Conservation (phyloP, 169 alveolate genomes). For the Plasmodium inui region DNA sequence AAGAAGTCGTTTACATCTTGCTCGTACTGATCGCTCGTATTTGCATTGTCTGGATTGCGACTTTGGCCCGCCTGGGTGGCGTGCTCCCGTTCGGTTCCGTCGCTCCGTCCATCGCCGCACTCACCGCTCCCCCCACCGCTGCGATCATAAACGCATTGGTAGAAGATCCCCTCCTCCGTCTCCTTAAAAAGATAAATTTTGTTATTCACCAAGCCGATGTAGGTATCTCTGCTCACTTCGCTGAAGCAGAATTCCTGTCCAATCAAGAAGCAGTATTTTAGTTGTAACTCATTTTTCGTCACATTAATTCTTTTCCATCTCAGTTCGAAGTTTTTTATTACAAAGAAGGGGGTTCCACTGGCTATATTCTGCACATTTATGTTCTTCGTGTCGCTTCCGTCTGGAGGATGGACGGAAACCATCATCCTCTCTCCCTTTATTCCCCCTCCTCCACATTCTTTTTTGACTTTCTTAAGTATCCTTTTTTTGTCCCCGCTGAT, state of each 20-base stretch:
- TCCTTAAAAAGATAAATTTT: constrained; percentile 61
- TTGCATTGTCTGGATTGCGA: background rate
- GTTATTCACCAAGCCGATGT: constrained; percentile 56
- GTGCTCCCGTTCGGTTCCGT: background rate
- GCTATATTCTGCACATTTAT: background rate
- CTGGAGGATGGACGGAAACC: background rate
- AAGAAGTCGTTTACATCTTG: constrained; percentile 42
- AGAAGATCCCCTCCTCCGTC: constrained; percentile 15
- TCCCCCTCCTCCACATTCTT: background rate
- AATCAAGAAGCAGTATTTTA: constrained; percentile 51
- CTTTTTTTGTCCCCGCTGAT: background rate
- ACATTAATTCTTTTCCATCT: constrained; percentile 39
- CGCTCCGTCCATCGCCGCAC: too few relatives aligned
- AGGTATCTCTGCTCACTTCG: constrained; percentile 12
- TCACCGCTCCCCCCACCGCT: too few relatives aligned
- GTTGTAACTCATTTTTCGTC: constrained; percentile 37
- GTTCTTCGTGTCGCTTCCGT: background rate
- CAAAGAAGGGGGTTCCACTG: background rate
- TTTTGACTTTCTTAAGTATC: background rate
- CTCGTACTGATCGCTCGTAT: background rate
- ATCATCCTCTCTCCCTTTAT: background rate
- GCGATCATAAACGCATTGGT: constrained; percentile 43
- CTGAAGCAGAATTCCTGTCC: constrained; percentile 71
- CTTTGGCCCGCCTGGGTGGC: background rate
- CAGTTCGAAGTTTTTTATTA: constrained; percentile 37